These are phyloP conservation scores for Thalassiosira mediterranea DNA, from an alignment of 352 stramenopile genomes.

Conservation along the genomic window DNA sequence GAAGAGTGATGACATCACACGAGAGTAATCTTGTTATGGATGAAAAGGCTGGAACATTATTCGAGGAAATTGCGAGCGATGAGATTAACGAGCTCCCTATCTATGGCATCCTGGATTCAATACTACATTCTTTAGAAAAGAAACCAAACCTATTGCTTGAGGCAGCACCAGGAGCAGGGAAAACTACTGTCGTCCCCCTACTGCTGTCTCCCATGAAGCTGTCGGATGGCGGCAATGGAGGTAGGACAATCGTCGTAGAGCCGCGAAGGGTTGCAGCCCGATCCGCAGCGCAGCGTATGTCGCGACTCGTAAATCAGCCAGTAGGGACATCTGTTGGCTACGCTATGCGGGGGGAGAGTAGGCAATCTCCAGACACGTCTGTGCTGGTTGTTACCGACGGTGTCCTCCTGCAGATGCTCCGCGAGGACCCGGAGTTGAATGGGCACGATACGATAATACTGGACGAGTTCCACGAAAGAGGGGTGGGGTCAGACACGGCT, in stretches of 20 bases:
- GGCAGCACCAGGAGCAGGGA: slow-evolving; percentile 67
- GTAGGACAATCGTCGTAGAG: slow-evolving; percentile 58
- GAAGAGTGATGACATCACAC: too few species aligned
- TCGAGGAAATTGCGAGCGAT: slow-evolving; percentile 15
- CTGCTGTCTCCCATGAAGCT: slow-evolving; percentile 34
- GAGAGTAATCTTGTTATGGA: too few species aligned
- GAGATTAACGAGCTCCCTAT: slow-evolving; percentile 32
- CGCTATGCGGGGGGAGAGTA: slow-evolving; percentile 60
- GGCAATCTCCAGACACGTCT: slow-evolving; percentile 38
- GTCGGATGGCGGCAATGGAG: background rate
- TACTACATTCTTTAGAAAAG: slow-evolving; percentile 19
- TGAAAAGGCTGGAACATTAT: too few species aligned
- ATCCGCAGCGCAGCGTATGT: slow-evolving; percentile 66
- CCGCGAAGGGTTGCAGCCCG: slow-evolving; percentile 62
- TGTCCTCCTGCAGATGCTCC: slow-evolving; percentile 60
- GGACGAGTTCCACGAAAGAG: slow-evolving; percentile 79
- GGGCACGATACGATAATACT: slow-evolving; percentile 59
- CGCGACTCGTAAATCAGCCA: slow-evolving; percentile 33
- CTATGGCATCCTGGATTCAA: slow-evolving; percentile 15
- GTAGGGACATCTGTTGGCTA: slow-evolving; percentile 61
- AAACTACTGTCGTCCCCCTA: slow-evolving; percentile 75
- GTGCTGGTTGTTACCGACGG: slow-evolving; percentile 69
- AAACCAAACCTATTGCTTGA: slow-evolving; percentile 65
- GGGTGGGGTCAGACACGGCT: slow-evolving; percentile 59
- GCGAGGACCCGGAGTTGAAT: slow-evolving; percentile 60